These are phyloP conservation scores for Teunomyces cretensis DNA, from an alignment of 805 yeast species.

Conservation along the genomic window DNA sequence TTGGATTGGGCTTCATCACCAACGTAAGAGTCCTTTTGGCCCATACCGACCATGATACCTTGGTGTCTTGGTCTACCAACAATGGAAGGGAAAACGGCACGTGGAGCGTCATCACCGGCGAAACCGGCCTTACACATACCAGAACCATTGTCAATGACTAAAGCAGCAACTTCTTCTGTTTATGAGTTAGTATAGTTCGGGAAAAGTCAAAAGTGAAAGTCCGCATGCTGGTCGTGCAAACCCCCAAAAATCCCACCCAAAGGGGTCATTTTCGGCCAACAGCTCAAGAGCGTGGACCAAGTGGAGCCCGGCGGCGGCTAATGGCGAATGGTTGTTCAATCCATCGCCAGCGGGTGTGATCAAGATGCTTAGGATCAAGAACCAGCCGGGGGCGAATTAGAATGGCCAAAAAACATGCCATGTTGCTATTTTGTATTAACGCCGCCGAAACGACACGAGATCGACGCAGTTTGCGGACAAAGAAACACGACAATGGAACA, in stretches of 20 bases:
- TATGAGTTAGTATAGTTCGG: slow-evolving; percentile 26
- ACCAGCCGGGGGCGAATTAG: background rate
- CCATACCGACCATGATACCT: slow-evolving; percentile 99
- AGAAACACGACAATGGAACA: background rate
- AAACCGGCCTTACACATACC: slow-evolving; percentile 99
- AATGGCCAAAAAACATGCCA: background rate
- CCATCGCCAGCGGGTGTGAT: background rate
- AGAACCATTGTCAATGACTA: slow-evolving; percentile 99
- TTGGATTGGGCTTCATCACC: slow-evolving; percentile 99
- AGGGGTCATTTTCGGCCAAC: background rate
- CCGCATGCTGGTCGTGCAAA: slow-evolving; percentile 7
- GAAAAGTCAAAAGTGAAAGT: slow-evolving; percentile 1
- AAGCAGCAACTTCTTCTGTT: slow-evolving; percentile 50
- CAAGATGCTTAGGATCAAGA: background rate
- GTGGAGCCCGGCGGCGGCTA: background rate
- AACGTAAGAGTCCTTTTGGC: slow-evolving; percentile 99
- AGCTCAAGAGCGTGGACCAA: background rate
- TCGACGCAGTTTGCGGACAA: background rate
- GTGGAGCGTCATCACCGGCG: slow-evolving; percentile 99
- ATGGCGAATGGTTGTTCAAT: background rate
- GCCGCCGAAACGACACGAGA: background rate
- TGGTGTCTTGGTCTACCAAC: slow-evolving; percentile 99
- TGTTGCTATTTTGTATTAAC: background rate
- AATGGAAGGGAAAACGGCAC: slow-evolving; percentile 99
- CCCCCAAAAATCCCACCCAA: background rate